Evolutionary conservation across 441 rosid genomes (phyloP).

Genomic region (Aleurites moluccanus): DNA sequence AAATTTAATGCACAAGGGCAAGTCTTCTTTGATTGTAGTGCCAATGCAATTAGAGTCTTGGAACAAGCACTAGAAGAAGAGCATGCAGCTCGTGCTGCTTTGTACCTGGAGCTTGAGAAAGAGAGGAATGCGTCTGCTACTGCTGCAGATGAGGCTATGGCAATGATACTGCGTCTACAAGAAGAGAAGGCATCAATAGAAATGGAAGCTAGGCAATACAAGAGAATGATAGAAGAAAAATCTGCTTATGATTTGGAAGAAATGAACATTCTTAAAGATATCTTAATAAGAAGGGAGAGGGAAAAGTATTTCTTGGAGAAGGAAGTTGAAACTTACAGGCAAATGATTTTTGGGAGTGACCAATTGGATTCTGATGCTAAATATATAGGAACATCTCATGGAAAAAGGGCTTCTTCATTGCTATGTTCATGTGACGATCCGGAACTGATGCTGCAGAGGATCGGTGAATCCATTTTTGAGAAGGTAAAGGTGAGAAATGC

Average conservation of each 20-base stretch:
- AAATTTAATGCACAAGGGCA: conserved; percentile 24
- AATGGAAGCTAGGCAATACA: conserved; percentile 77
- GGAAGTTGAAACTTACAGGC: conserved; percentile 66
- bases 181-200: conserved; percentile 51
- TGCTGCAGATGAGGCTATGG: conserved; percentile 79
- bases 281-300: conserved; percentile 69
- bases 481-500: conserved; percentile 30
- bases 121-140: conserved; percentile 78
- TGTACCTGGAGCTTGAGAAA: conserved; percentile 70
- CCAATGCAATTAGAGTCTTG: conserved; percentile 33
- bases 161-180: conserved; percentile 68
- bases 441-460: conserved; percentile 26
- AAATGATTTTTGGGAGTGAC: conserved; percentile 46
- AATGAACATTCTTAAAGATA: conserved; percentile 81
- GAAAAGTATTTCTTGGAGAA: conserved; percentile 79
- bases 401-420: conserved; percentile 25
- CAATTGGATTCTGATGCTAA: conserved; percentile 36
- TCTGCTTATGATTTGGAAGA: conserved; percentile 74
- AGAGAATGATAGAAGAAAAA: conserved; percentile 77
- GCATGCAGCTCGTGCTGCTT: conserved; percentile 34
- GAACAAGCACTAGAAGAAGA: conserved; percentile 47
- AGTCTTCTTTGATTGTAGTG: conserved; percentile 28
- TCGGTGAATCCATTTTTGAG: conserved; percentile 26
- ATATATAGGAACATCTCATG: conserved; percentile 28
- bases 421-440: conserved; percentile 36